A percentile compares a stretch with the other conserved stretches of the same genome.
phyloP scores from a whole-genome alignment of 2,329 filamentous ascomycete genomes.

The Claviceps quebecensis region DNA sequence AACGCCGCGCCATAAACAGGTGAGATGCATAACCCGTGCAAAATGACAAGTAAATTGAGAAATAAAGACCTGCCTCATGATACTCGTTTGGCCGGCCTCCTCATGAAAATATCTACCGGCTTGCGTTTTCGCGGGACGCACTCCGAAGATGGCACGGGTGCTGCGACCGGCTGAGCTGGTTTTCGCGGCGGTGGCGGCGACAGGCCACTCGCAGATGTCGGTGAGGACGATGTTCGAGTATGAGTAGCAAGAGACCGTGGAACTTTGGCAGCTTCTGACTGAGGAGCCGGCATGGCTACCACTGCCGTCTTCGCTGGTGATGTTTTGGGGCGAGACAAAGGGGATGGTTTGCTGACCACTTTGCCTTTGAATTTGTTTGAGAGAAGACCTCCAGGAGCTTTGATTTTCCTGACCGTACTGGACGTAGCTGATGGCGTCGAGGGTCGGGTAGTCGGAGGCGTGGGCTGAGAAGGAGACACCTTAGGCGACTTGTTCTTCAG shows the following conservation, averaged over 20 bases:
- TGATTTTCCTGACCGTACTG: not conserved
- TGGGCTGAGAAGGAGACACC: not conserved
- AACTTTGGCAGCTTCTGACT: not conserved
- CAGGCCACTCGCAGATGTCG: not conserved
- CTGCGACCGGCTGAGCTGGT: not conserved
- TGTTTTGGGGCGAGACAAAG: not conserved
- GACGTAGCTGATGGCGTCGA: not conserved
- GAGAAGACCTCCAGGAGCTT: constrained; percentile 2
- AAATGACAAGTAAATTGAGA: too few relatives aligned
- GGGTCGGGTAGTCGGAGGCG: not conserved
- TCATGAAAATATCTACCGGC: constrained; percentile 36
- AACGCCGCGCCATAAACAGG: too few relatives aligned
- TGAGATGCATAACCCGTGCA: too few relatives aligned
- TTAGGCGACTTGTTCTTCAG: not conserved
- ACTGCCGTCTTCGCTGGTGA: not conserved
- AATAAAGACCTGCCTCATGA: not conserved
- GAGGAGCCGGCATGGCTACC: not conserved
- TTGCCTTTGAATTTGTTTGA: constrained; percentile 7
- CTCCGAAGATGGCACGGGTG: not conserved
- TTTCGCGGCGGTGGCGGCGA: too few relatives aligned
- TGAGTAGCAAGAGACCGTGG: not conserved
- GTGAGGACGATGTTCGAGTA: not conserved
- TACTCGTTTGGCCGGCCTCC: constrained; percentile 26
- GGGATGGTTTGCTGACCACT: not conserved
- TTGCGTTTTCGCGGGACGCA: constrained; percentile 26